Conservation (phyloP, 2,329 filamentous ascomycete species). For the Daldinia sp. region DNA sequence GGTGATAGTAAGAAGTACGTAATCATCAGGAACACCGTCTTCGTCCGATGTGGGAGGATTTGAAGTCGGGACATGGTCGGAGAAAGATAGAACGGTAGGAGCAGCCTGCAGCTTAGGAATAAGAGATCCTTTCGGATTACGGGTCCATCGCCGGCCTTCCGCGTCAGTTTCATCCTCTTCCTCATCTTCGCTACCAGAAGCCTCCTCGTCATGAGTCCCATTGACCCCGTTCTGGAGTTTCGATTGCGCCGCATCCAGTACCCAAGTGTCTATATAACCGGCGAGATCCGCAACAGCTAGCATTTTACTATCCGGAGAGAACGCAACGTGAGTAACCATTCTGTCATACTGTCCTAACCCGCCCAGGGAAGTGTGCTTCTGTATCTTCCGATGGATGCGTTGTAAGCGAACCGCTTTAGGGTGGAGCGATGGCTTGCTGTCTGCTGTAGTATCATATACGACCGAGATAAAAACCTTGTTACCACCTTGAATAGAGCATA, state of each 20-base stretch:
- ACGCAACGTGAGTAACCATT: constrained; percentile 78
- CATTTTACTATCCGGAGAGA: constrained; percentile 83
- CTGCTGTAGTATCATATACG: constrained; percentile 47
- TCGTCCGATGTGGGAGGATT: constrained; percentile 46
- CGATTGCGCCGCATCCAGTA: constrained; percentile 70
- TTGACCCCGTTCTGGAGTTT: constrained; percentile 49
- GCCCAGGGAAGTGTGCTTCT: constrained; percentile 69
- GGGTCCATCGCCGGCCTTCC: constrained; percentile 76
- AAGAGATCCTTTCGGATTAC: constrained; percentile 76
- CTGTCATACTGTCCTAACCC: constrained; percentile 81
- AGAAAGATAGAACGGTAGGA: constrained; percentile 77
- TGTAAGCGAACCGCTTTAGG: constrained; percentile 61
- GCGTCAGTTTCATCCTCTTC: constrained; percentile 56
- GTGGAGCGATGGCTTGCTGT: constrained; percentile 57
- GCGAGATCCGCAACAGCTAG: constrained; percentile 84
- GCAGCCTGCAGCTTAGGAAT: constrained; percentile 75
- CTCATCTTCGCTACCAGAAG: constrained; percentile 57
- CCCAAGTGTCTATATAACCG: constrained; percentile 89
- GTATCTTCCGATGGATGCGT: constrained; percentile 66
- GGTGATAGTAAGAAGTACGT: constrained; percentile 66
- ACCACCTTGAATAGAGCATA: constrained; percentile 73
- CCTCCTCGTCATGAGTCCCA: constrained; percentile 49
- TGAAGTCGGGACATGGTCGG: constrained; percentile 59
- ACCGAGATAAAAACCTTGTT: constrained; percentile 68
- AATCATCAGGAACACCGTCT: constrained; percentile 56